These are phyloP conservation scores for Aspergillus taichungensis DNA, from an alignment of 495 filamentous ascomycete species.

Conservation along the genomic window DNA sequence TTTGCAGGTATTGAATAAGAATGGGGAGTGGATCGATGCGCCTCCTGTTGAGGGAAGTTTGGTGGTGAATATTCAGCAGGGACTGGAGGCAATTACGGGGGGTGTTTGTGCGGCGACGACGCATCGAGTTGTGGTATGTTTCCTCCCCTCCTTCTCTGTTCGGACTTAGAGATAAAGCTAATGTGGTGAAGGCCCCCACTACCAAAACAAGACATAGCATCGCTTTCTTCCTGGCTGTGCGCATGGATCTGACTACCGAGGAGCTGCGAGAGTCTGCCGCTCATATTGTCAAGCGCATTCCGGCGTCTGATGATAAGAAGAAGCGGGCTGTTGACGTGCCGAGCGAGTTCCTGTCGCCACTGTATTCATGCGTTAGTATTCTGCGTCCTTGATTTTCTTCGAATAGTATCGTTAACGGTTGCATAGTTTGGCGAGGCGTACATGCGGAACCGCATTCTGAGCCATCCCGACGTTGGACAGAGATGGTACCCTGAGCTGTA, in stretches of 20 bases:
- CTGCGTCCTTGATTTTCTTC: neutral
- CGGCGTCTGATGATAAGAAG: constrained; percentile 26
- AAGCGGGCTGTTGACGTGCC: constrained; percentile 33
- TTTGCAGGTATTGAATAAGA: constrained; percentile 42
- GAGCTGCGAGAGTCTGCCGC: constrained; percentile 26
- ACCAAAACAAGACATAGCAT: constrained; percentile 60
- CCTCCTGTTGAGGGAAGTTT: constrained; percentile 38
- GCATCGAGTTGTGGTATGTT: constrained; percentile 57
- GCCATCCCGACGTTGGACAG: constrained; percentile 84
- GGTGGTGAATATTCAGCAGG: constrained; percentile 65
- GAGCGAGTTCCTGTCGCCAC: constrained; percentile 34
- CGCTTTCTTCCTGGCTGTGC: constrained; percentile 87
- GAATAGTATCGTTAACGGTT: neutral
- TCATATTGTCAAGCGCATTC: constrained; percentile 30
- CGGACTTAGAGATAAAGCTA: constrained; percentile 21
- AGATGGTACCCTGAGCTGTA: constrained; percentile 74
- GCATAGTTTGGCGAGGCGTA: constrained; percentile 40
- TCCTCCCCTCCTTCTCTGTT: neutral
- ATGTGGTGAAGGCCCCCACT: constrained; percentile 21
- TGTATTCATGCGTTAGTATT: constrained; percentile 33
- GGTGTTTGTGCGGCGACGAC: constrained; percentile 82
- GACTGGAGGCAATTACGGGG: constrained; percentile 80
- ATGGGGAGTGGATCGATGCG: constrained; percentile 42
- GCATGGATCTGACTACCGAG: constrained; percentile 69
- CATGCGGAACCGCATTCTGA: constrained; percentile 73